Base-by-base conservation (phyloP, 768 basidiomycete species). In the Boletus edulis region DNA sequence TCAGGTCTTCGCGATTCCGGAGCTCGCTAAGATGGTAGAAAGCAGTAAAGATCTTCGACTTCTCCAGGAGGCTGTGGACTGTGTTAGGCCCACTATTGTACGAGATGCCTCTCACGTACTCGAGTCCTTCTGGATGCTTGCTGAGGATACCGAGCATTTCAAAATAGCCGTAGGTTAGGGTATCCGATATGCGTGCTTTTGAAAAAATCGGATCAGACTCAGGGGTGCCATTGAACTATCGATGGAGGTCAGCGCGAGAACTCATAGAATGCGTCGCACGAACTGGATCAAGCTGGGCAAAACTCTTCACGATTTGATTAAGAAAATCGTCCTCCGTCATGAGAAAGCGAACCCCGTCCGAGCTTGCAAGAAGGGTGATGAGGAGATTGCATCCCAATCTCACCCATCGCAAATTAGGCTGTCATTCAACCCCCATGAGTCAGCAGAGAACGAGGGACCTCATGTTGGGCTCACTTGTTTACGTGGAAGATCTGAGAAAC, bases 21-120 rank as follows among this genome's bases (percentile, higher is more conserved):
- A 98, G 78, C 66, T 98, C 97, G 65, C 89, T 92, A 42, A 98
- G 73, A 67, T 94, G 95, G 67, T 98, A 98, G 70, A 98, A 95
- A 0, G 91, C 88, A 1, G 94, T 98, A 70, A 98, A 98, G 27
- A 98, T 81, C 64, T 89, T 91, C 72, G 89, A 89, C 62, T 90
- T 90, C 71, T 97, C 94, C 70, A 99, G 73, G 14, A 98, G 73
- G 42, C 95, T 96, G 56, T 14, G 15, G 13, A 17, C 13, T 43
- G 46, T 13, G 52, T 62, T 7, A 60, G 42, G 39, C 27, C 32
- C 13, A 12, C 47, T 40, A 42, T 45, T 18, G 46, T 46, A 45
- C 10, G 46, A 39, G 29, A 20, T 31, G 12, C 40, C 20, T 12
- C 22, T 15, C 42, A 74, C 89, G 61, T 67, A 95, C 94, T 91